These are phyloP conservation scores for Saprolegnia parasitica DNA, from an alignment of 352 stramenopile genomes.

Conservation along the genomic window DNA sequence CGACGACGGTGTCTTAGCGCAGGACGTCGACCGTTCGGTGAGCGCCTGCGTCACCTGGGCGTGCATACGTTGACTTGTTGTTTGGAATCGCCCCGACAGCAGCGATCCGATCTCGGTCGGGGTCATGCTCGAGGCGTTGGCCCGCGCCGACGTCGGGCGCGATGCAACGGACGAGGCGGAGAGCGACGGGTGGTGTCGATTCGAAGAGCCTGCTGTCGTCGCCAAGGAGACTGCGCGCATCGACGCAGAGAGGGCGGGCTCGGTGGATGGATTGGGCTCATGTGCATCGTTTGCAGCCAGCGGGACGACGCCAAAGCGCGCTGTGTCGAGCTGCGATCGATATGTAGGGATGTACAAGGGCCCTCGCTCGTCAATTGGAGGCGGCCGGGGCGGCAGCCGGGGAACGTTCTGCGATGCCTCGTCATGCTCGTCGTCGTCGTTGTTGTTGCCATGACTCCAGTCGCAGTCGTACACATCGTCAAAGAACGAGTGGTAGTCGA, in stretches of 20 bases:
- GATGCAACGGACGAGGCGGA: background rate
- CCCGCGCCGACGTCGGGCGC: background rate
- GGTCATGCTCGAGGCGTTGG: background rate
- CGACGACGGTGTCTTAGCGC: background rate
- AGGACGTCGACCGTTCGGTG: background rate
- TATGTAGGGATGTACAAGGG: slow-evolving; percentile 26
- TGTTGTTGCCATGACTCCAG: background rate
- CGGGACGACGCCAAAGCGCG: slow-evolving; percentile 20
- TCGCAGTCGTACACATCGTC: slow-evolving; percentile 21
- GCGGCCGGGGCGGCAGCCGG: background rate
- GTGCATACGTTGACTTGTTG: slow-evolving; percentile 7
- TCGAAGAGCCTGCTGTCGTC: background rate
- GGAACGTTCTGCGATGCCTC: background rate
- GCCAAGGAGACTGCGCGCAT: background rate
- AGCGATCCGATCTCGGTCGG: background rate
- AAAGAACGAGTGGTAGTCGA: slow-evolving; percentile 28
- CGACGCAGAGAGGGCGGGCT: background rate
- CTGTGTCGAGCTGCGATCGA: slow-evolving; percentile 23
- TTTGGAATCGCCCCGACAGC: slow-evolving; percentile 3
- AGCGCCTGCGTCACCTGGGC: background rate
- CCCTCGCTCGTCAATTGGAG: slow-evolving; percentile 5
- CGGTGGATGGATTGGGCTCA: background rate
- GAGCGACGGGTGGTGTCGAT: background rate
- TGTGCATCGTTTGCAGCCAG: background rate
- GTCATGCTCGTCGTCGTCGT: background rate